Evolutionary conservation across 108 stramenopile species (phyloP).

Genomic region (Cyclotella atomus): DNA sequence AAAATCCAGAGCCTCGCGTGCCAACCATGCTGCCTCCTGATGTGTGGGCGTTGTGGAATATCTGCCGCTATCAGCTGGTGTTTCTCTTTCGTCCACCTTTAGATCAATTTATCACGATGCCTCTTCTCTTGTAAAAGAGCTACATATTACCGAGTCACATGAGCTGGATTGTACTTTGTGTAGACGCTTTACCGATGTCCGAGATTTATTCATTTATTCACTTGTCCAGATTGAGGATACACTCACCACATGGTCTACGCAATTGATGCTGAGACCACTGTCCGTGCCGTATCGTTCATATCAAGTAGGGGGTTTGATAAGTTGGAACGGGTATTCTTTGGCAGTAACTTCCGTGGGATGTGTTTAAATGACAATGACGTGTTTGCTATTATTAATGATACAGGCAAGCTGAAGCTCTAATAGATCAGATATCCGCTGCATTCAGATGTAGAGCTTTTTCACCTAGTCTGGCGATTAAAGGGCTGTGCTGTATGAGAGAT

Average conservation of each 20-base stretch:
- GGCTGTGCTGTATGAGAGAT: background rate
- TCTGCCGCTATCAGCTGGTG: background rate
- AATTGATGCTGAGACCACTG: background rate
- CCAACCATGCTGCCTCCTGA: background rate
- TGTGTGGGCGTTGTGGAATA: background rate
- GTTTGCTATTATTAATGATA: too few species aligned
- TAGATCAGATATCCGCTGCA: background rate
- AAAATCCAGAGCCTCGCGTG: too few species aligned
- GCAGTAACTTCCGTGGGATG: background rate
- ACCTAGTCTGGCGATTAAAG: background rate
- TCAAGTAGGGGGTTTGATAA: background rate
- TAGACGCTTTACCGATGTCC: background rate
- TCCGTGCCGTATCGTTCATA: background rate
- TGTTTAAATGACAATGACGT: background rate
- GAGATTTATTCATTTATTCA: background rate
- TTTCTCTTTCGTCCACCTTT: background rate
- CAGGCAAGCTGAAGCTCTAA: background rate
- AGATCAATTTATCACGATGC: background rate
- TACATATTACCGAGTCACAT: background rate
- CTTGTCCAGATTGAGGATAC: background rate
- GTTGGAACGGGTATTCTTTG: background rate
- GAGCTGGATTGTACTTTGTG: background rate
- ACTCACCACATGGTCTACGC: background rate
- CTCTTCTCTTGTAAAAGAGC: background rate
- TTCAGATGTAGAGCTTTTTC: background rate